phyloP scores from a whole-genome alignment of 2,329 filamentous ascomycete species.

The Cytospora paraplurivora region DNA sequence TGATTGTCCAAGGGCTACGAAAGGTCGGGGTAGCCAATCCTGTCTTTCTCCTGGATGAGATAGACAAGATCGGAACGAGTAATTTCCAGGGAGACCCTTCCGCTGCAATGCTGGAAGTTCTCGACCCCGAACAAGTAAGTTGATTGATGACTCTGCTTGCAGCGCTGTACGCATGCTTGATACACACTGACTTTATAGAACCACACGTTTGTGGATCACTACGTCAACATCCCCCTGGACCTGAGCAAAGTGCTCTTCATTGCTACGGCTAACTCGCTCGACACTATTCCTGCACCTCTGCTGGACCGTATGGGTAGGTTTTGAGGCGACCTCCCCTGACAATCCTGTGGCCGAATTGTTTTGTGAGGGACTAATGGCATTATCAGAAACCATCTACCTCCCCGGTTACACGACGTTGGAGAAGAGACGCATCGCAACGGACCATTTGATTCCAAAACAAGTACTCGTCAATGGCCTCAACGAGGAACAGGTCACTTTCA shows the following conservation, averaged over 20 bases:
- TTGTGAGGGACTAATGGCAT: not conserved
- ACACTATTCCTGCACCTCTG: constrained; percentile 91
- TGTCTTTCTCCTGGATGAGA: constrained; percentile 93
- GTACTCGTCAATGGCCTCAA: constrained; percentile 85
- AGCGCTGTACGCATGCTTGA: not conserved
- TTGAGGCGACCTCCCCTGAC: not conserved
- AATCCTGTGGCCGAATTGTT: not conserved
- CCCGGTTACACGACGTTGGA: constrained; percentile 96
- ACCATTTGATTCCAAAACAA: constrained; percentile 96
- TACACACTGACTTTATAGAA: constrained; percentile 58
- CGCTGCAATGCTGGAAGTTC: constrained; percentile 95
- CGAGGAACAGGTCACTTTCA: constrained; percentile 73
- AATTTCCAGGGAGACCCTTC: constrained; percentile 96
- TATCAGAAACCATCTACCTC: constrained; percentile 79
- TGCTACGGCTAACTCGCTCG: constrained; percentile 90
- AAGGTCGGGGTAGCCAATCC: constrained; percentile 96
- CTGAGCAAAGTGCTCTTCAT: constrained; percentile 97
- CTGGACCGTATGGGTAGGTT: constrained; percentile 76
- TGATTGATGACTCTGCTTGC: not conserved
- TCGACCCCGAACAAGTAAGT: constrained; percentile 77
- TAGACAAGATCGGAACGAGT: constrained; percentile 90
- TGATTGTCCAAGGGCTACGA: constrained; percentile 90
- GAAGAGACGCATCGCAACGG: constrained; percentile 91
- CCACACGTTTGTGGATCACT: constrained; percentile 91
- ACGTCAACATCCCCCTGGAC: constrained; percentile 93